Conservation (phyloP, 192 early-diverging fungal species). For the Glomus cerebriforme region DNA sequence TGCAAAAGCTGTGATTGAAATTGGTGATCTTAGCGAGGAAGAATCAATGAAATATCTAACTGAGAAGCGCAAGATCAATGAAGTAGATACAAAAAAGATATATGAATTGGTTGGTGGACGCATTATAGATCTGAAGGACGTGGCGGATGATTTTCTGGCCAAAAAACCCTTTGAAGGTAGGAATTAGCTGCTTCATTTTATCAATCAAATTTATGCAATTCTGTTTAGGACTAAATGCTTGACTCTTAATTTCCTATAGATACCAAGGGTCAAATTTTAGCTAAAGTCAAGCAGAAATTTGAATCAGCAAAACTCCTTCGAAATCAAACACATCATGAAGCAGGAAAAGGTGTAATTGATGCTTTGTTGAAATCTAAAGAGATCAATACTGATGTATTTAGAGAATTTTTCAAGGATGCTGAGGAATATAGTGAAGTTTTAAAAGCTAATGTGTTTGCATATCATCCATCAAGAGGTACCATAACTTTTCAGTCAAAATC, state of each 20-base stretch:
- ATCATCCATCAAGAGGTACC: not conserved
- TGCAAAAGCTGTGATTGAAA: too few species aligned
- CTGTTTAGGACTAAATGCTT: not conserved
- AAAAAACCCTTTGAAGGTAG: not conserved
- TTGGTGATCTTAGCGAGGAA: too few species aligned
- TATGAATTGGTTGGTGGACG: constrained; percentile 17
- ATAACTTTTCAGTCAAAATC: too few species aligned
- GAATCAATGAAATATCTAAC: not conserved
- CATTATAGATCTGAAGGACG: not conserved
- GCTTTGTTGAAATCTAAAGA: constrained; percentile 6
- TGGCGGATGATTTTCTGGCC: not conserved
- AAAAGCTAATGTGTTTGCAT: not conserved
- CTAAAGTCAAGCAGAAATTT: not conserved
- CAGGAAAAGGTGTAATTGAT: not conserved
- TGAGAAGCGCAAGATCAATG: not conserved
- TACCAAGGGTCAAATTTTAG: not conserved
- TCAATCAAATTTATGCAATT: too few species aligned
- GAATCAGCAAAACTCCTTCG: too few species aligned
- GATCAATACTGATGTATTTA: not conserved
- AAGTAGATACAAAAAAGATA: not conserved
- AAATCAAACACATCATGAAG: not conserved
- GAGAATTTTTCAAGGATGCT: not conserved
- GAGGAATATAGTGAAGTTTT: constrained; percentile 6
- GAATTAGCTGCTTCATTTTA: not conserved
- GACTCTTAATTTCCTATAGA: not conserved